phyloP scores from a whole-genome alignment of 2,329 filamentous ascomycete species.

The Claviceps sp. region DNA sequence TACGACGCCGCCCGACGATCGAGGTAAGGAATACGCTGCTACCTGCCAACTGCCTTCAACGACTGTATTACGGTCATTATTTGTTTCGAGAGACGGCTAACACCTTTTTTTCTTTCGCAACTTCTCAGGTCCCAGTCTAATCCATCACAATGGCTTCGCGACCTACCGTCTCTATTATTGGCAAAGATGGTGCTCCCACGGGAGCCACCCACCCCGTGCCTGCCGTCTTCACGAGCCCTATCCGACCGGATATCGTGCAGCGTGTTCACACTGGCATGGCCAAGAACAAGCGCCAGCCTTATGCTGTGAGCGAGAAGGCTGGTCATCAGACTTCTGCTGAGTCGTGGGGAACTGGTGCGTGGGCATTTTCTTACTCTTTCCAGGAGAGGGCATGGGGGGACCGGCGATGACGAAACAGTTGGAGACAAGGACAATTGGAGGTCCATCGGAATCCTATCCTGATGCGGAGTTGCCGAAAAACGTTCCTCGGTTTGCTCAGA shows the following conservation, averaged over 20 bases:
- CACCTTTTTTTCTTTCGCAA: background rate
- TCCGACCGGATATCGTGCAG: slow-evolving; percentile 98
- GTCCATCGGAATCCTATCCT: background rate
- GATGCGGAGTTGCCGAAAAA: background rate
- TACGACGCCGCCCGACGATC: slow-evolving; percentile 28
- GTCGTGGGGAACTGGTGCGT: slow-evolving; percentile 98
- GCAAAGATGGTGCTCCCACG: slow-evolving; percentile 86
- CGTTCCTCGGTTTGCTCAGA: background rate
- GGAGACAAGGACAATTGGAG: background rate
- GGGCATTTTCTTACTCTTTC: slow-evolving; percentile 1
- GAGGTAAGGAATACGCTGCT: slow-evolving; percentile 20
- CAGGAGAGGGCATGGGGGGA: no score
- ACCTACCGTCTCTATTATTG: slow-evolving; percentile 95
- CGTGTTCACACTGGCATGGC: slow-evolving; percentile 98
- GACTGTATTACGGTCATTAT: no score
- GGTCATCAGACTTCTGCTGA: slow-evolving; percentile 99
- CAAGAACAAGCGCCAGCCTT: slow-evolving; percentile 99
- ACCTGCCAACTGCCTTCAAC: background rate
- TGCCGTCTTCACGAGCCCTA: slow-evolving; percentile 91
- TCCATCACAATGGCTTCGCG: slow-evolving; percentile 72
- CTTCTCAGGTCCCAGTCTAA: slow-evolving; percentile 13
- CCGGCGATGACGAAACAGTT: background rate
- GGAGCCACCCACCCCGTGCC: slow-evolving; percentile 85
- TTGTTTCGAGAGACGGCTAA: background rate
- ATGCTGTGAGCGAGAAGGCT: slow-evolving; percentile 99